phyloP scores from a whole-genome alignment of 2,329 filamentous ascomycete genomes.

The Blastomyces silverae region DNA sequence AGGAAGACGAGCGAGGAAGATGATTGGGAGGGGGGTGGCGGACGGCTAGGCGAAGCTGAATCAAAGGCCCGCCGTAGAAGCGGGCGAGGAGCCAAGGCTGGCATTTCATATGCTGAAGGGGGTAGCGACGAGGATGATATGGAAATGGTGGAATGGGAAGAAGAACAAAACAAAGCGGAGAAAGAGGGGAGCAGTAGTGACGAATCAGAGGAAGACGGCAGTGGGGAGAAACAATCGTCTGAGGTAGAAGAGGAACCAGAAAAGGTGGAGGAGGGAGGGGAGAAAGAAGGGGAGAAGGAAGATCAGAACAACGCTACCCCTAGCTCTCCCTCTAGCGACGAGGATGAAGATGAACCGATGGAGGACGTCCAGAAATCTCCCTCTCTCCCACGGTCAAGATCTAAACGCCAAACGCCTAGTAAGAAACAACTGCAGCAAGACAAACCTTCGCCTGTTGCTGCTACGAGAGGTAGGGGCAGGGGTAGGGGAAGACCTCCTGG shows the following conservation, averaged over 20 bases:
- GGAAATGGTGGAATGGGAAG: constrained; percentile 38
- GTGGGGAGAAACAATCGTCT: constrained; percentile 13
- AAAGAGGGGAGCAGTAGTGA: constrained; percentile 28
- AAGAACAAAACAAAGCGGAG: constrained; percentile 27
- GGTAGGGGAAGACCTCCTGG: neutral
- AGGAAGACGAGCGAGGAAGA: constrained; percentile 35
- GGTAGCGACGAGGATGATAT: constrained; percentile 42
- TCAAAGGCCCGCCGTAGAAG: constrained; percentile 36
- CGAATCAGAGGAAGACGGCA: constrained; percentile 21
- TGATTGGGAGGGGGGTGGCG: constrained; percentile 39
- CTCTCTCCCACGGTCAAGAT: constrained; percentile 7
- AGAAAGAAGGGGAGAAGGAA: neutral
- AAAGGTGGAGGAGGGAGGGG: neutral
- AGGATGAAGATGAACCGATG: constrained; percentile 10
- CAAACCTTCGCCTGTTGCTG: neutral
- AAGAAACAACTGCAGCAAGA: constrained; percentile 7
- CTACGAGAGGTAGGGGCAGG: neutral
- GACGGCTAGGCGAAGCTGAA: constrained; percentile 35
- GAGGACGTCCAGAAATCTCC: constrained; percentile 6
- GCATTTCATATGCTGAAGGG: constrained; percentile 41
- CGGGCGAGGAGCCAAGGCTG: constrained; percentile 32
- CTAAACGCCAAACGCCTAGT: constrained; percentile 5
- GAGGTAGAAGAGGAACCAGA: constrained; percentile 14
- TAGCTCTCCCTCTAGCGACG: neutral
- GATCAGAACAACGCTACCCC: neutral